Base-by-base conservation (phyloP, 129 eudicot species). In the Saposhnikovia divaricata region DNA sequence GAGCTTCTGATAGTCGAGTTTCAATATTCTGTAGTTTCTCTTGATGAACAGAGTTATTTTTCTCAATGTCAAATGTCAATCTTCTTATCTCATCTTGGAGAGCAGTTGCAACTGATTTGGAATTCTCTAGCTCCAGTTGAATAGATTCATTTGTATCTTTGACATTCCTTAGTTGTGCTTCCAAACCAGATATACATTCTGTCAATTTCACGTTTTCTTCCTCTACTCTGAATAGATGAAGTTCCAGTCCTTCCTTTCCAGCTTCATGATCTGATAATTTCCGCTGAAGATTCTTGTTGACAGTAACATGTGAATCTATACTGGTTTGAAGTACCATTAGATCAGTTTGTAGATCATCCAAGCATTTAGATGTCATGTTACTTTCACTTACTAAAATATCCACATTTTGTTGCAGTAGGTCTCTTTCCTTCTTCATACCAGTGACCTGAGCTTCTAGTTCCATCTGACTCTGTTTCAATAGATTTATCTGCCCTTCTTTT, bases 261-360 rank as follows among this genome's bases (percentile, higher is more conserved):
- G 75, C 84, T 85, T 86, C 92, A 6, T 87, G 80, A 81, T 87
- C 90, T 72, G 51, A 53, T 42, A 86, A 71, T 84, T 85, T 85
- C 76, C 71, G 80, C 25, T 89, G 88, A 43, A 89, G 90, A 69
- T 85, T 34, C 80, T 80, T 84, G 79, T 91, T 91, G 63, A 86
- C 96, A 9, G 90, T 87, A 80, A 85, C 91, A 76, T 88, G 89
- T 27, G 91, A 88, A 77, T 85, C 87, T 51, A 91, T 82, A 63
- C 87, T 88, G 46, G 80, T 82, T 75, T 84, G 81, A 72, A 91
- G 92, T 42, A 80, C 89, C 75, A 77, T 81, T 12, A 87, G 44
- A 71, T 91, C 92, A 53, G 79, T 87, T 79, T 83, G 82, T 73
- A 91, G 81, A 81, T 84, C 84, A 82, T 91, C 91, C 81, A 89